Evolutionary conservation across 768 basidiomycete species (phyloP), one percentile per base, ranked within the genome.

Genomic region (Omphalotus guepiniiformis): DNA sequence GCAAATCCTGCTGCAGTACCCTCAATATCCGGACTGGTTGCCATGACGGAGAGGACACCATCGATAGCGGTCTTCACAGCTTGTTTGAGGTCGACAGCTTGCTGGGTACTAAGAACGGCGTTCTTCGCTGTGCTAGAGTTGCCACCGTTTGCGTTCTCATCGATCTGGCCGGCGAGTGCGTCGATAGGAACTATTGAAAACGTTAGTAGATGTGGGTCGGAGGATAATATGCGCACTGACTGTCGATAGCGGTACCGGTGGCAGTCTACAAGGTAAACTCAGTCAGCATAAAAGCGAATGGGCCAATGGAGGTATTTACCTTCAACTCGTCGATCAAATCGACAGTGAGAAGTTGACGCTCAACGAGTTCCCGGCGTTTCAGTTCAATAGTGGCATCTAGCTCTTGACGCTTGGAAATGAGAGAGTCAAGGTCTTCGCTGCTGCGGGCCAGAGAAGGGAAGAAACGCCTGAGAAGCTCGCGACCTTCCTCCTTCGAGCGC

Each of bases 201-300:
- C 55, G 3, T 37, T 7, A 16, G 15, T 39, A 22, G 16, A 47
- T 22, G 15, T 8, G 3, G 37, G 25, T 25, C 6, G 13, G 21
- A 22, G 16, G n/a, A 4, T 3, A 30, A 19, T 26, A 9, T 9
- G 18, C 13, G 16, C 38, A 4, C 43, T 36, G 7, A 45, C 43
- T 56, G 49, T 58, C 58, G 48, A 56, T 56, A 26, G 56, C 55
- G 4, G 56, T 57, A 25, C 58, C 58, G n/a, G 55, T 55, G 16
- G 53, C 52, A 19, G 58, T 59, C 54, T 54, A 37, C 1, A 34
- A 15, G 16, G 29, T 42, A 1, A 18, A 29, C 27, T 23, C 16
- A 12, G 26, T 26, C 25, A 27, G 32, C 4, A 37, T 4, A 15
- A 32, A 26, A 37, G 23, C 5, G 32, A 13, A 42, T 39, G 18